A percentile compares a stretch with the other conserved stretches of the same genome.
Conservation (phyloP, 257 asterid genomes). For the Catharanthus roseus region DNA sequence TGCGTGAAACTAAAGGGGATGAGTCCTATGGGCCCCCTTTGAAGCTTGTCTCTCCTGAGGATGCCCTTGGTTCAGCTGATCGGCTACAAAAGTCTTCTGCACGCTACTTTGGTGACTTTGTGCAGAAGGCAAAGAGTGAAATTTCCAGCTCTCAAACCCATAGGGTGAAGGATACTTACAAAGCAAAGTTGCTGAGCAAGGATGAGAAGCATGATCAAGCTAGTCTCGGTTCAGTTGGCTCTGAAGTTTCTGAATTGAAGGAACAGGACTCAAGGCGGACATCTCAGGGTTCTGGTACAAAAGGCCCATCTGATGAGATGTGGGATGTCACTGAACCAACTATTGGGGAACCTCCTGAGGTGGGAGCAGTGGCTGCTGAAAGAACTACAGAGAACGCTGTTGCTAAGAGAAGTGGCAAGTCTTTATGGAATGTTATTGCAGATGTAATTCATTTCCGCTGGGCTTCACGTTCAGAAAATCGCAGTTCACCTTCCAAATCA, state of each 20-base stretch:
- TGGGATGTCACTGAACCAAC: slow-evolving; percentile 64
- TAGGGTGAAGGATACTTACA: slow-evolving; percentile 35
- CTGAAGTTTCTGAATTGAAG: slow-evolving; percentile 41
- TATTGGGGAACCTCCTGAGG: slow-evolving; percentile 26
- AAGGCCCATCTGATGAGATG: slow-evolving; percentile 76
- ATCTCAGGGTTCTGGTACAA: slow-evolving; percentile 36
- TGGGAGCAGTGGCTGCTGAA: slow-evolving; percentile 38
- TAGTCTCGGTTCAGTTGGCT: slow-evolving; percentile 16
- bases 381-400: slow-evolving; percentile 27
- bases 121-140: slow-evolving; percentile 48
- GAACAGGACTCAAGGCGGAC: slow-evolving; percentile 35
- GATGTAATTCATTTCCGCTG: slow-evolving; percentile 63
- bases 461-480: slow-evolving; percentile 53
- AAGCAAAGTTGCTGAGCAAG: slow-evolving; percentile 30
- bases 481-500: slow-evolving; percentile 46
- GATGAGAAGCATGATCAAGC: slow-evolving; percentile 26
- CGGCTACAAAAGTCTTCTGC: slow-evolving; percentile 56
- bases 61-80: slow-evolving; percentile 59
- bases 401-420: slow-evolving; percentile 62
- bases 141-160: slow-evolving; percentile 45
- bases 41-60: slow-evolving; percentile 27
- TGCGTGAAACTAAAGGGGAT: slow-evolving; percentile 21
- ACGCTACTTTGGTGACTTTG: slow-evolving; percentile 53
- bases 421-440: slow-evolving; percentile 64
- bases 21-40: slow-evolving; percentile 27